These are phyloP conservation scores for Xylaria sp. DNA, from an alignment of 495 filamentous ascomycete species.

Conservation along the genomic window DNA sequence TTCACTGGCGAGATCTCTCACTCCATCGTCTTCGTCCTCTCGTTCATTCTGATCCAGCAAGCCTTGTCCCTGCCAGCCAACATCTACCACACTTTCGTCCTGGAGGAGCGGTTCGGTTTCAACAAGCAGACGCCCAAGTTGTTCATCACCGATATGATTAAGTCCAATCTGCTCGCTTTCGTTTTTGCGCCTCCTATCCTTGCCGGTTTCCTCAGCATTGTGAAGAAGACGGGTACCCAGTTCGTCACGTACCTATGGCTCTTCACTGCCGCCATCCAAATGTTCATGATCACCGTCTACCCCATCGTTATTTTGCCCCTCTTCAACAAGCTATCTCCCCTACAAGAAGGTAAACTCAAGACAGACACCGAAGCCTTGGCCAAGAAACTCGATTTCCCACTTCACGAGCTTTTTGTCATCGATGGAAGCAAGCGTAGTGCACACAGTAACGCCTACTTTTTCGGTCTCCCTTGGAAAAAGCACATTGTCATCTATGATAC, in stretches of 20 bases:
- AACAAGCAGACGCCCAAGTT: slow-evolving; percentile 94
- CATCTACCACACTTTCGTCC: slow-evolving; percentile 92
- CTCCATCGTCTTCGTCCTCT: slow-evolving; percentile 88
- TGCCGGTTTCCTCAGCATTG: slow-evolving; percentile 85
- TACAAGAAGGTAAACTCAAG: slow-evolving; percentile 86
- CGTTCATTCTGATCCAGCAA: slow-evolving; percentile 81
- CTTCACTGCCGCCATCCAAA: slow-evolving; percentile 84
- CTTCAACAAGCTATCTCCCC: slow-evolving; percentile 97
- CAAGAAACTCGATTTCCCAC: slow-evolving; percentile 84
- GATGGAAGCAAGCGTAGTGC: slow-evolving; percentile 97
- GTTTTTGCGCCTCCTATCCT: slow-evolving; percentile 85
- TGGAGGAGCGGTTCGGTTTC: slow-evolving; percentile 98
- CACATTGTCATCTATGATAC: slow-evolving; percentile 99
- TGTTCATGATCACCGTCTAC: slow-evolving; percentile 95
- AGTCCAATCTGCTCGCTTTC: slow-evolving; percentile 82
- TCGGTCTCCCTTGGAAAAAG: slow-evolving; percentile 98
- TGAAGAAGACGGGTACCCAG: slow-evolving; percentile 85
- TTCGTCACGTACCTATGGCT: slow-evolving; percentile 99
- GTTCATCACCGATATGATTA: slow-evolving; percentile 91
- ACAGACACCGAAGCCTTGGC: slow-evolving; percentile 86
- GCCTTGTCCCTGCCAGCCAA: slow-evolving; percentile 78
- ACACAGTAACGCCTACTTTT: slow-evolving; percentile 98
- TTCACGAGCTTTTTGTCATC: slow-evolving; percentile 91
- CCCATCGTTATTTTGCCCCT: slow-evolving; percentile 91
- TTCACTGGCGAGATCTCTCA: slow-evolving; percentile 94